Base-by-base conservation (phyloP, 257 asterid species). In the Scutellaria galericulata region DNA sequence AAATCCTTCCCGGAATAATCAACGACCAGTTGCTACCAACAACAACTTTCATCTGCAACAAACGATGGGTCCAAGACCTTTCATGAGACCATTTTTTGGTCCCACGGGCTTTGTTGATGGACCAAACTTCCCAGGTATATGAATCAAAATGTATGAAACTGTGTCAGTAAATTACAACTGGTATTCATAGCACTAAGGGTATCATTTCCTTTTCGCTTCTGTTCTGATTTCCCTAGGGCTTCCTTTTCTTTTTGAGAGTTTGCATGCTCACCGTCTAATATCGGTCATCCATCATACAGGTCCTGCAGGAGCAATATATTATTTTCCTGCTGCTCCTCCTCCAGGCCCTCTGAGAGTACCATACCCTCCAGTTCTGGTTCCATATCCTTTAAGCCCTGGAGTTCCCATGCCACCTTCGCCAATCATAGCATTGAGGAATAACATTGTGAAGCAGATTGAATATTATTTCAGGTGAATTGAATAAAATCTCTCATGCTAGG, bases 401-500 rank as follows among this genome's bases (percentile, higher is more conserved):
- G 78, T 87, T 77, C 76, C 79, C 18, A 65, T 83, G 71, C 80
- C 75, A 22, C 78, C 92, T 72, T 77, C 90, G 14, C 88, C 90
- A 35, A 57, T 75, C 22, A 41, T 80, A 71, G 78, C 85, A 54
- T 59, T 90, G 82, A 83, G 78, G 75, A 83, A 83, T 57, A 78
- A 75, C 80, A 86, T 92, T 66, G 60, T 88, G 50, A 86, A 84
- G 85, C 98, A 92, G 85, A 86, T 92, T 79, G 98, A 92, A 71
- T 90, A 92, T 76, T 92, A 92, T 83, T 92, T 92, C 88, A 90
- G 98, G 98, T 92, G 78, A 82, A 68, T 15, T 46, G 9, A 75
- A 52, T 57, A 47, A 57, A 61, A 39, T 13, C 66, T 62, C 67
- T 63, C 55, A 39, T 58, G 58, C 67, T 66, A 31, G 35, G 37